Conservation (phyloP, 257 asterid genomes). For the Solanum sejunctum region DNA sequence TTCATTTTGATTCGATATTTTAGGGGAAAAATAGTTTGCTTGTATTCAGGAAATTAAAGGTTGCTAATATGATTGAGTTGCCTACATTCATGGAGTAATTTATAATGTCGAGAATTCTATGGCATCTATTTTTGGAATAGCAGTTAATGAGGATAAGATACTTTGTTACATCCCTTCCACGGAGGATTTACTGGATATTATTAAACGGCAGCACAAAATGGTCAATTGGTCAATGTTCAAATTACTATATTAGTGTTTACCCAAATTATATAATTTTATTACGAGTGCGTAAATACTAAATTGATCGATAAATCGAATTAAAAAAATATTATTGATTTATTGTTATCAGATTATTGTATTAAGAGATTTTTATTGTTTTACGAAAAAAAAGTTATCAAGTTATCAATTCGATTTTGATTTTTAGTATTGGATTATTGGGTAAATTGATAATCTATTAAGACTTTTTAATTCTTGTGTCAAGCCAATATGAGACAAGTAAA, state of each 20-base stretch:
- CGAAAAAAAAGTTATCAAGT: too few relatives aligned
- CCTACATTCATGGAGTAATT: neutral
- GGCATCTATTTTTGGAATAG: neutral
- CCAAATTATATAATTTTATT: neutral
- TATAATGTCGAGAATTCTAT: neutral
- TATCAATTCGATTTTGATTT: too few relatives aligned
- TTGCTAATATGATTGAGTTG: neutral
- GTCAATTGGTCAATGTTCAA: neutral
- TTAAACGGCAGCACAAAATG: neutral
- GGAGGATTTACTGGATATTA: neutral
- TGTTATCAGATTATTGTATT: too few relatives aligned
- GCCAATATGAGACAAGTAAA: too few relatives aligned
- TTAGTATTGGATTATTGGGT: too few relatives aligned
- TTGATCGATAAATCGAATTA: too few relatives aligned
- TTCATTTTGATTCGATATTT: neutral
- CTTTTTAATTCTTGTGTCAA: too few relatives aligned
- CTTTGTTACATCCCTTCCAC: neutral
- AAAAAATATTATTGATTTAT: too few relatives aligned
- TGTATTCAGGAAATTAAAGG: neutral
- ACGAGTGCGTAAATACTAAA: too few relatives aligned
- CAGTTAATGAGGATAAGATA: neutral
- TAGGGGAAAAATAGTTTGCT: neutral
- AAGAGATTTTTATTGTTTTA: too few relatives aligned
- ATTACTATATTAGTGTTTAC: neutral
- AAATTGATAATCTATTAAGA: too few relatives aligned